phyloP scores from a whole-genome alignment of 352 stramenopile genomes.

The Phytophthora tubulina region DNA sequence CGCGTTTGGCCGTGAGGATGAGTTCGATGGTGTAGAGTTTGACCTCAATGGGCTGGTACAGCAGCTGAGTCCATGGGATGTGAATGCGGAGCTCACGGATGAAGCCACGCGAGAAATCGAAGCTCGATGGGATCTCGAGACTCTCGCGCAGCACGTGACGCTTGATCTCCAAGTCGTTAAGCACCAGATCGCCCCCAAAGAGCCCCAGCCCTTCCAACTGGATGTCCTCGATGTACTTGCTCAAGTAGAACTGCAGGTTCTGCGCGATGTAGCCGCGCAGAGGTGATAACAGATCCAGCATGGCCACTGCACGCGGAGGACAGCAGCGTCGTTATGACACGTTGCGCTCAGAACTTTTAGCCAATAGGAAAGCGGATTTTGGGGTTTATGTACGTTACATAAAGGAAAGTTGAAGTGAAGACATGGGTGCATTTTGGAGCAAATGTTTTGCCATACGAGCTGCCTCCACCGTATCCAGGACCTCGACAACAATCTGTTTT shows the following conservation, averaged over 20 bases:
- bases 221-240: constrained; percentile 92
- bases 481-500: too few relatives aligned
- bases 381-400: neutral
- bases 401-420: constrained; percentile 26
- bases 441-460: neutral
- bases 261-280: constrained; percentile 89
- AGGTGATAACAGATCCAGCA: constrained; percentile 89
- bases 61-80: constrained; percentile 89
- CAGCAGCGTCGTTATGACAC: constrained; percentile 7
- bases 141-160: constrained; percentile 88
- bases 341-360: constrained; percentile 14
- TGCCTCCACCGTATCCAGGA: too few relatives aligned
- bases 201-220: constrained; percentile 86
- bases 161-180: constrained; percentile 92
- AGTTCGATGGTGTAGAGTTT: constrained; percentile 92
- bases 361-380: constrained; percentile 7
- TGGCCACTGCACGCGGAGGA: constrained; percentile 19
- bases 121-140: constrained; percentile 87
- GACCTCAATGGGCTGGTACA: constrained; percentile 89
- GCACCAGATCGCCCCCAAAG: constrained; percentile 87
- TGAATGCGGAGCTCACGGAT: constrained; percentile 90
- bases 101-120: constrained; percentile 89
- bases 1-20: constrained; percentile 75
- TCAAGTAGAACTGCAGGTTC: constrained; percentile 89
- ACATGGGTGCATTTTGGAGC: constrained; percentile 12